phyloP scores from a whole-genome alignment of 2,329 filamentous ascomycete genomes.

The Penicillium decumbens region DNA sequence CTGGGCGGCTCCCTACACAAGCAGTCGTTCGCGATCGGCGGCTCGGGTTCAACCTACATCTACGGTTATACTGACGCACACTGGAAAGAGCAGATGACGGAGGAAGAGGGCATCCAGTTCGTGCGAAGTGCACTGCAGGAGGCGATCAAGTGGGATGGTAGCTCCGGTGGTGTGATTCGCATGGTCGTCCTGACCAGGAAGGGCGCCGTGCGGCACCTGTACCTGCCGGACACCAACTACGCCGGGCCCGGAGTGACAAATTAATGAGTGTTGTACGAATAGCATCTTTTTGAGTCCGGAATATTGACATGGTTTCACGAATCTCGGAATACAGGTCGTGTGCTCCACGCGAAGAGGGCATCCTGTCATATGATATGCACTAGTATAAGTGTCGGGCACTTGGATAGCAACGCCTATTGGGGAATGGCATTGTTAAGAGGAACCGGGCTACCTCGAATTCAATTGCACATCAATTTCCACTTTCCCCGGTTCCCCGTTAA shows the following conservation, averaged over 20 bases:
- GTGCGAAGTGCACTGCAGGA: slow-evolving; percentile 87
- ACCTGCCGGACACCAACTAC: slow-evolving; percentile 90
- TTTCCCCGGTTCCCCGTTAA: neutral
- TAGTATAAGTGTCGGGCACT: neutral
- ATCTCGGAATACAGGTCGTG: neutral
- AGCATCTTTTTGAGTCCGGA: slow-evolving; percentile 7
- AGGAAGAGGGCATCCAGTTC: slow-evolving; percentile 83
- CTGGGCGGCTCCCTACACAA: slow-evolving; percentile 96
- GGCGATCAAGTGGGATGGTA: slow-evolving; percentile 99
- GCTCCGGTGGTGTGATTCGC: slow-evolving; percentile 94
- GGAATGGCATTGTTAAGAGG: neutral
- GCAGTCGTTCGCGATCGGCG: slow-evolving; percentile 90
- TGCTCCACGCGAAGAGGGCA: neutral
- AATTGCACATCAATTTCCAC: neutral
- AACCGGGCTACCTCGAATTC: neutral
- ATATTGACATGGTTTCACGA: slow-evolving; percentile 18
- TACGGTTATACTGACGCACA: slow-evolving; percentile 97
- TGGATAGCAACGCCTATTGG: neutral
- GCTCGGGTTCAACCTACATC: slow-evolving; percentile 97
- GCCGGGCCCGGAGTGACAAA: slow-evolving; percentile 59
- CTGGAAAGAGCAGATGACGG: slow-evolving; percentile 93
- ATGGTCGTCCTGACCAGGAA: slow-evolving; percentile 92
- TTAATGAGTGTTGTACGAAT: slow-evolving; percentile 26
- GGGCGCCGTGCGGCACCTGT: slow-evolving; percentile 88
- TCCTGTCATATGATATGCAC: slow-evolving; percentile 1